Conservation (phyloP, 176 grass and related monocot species). For the Eleusine indica region DNA sequence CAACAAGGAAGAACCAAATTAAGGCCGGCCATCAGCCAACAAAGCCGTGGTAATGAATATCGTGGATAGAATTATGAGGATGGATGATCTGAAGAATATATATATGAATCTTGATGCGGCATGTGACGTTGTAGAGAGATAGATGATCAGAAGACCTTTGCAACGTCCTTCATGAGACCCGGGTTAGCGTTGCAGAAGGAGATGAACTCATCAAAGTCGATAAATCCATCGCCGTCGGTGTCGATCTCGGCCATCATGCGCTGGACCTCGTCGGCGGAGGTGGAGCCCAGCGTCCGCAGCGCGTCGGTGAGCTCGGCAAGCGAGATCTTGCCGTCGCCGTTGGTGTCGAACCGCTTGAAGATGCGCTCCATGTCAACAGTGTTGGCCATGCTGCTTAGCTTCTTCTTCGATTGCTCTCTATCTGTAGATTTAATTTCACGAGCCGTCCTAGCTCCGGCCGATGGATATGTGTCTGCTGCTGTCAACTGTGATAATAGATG, state of each 20-base stretch:
- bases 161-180: slow-evolving; percentile 90
- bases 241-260: slow-evolving; percentile 96
- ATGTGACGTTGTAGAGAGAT: too few relatives aligned
- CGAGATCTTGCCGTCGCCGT: slow-evolving; percentile 86
- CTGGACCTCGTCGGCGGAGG: slow-evolving; percentile 79
- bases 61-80: too few relatives aligned
- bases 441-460: too few relatives aligned
- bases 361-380: slow-evolving; percentile 75
- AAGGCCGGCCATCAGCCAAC: too few relatives aligned
- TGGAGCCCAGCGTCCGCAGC: slow-evolving; percentile 73
- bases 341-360: slow-evolving; percentile 84
- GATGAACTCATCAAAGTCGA: slow-evolving; percentile 82
- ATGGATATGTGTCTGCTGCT: too few relatives aligned
- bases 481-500: too few relatives aligned
- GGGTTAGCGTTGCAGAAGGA: slow-evolving; percentile 88
- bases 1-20: not conserved
- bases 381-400: slow-evolving; percentile 30
- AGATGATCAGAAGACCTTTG: slow-evolving; percentile 75
- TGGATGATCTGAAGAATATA: too few relatives aligned
- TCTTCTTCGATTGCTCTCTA: too few relatives aligned
- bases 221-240: slow-evolving; percentile 85
- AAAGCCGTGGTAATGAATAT: not conserved
- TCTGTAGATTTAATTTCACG: too few relatives aligned
- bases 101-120: too few relatives aligned
- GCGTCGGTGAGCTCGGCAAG: slow-evolving; percentile 79